Evolutionary conservation across 1,284 basidiomycete species (phyloP), one percentile per base, ranked within the genome.

Genomic region (Mycosarcoma maydis): DNA sequence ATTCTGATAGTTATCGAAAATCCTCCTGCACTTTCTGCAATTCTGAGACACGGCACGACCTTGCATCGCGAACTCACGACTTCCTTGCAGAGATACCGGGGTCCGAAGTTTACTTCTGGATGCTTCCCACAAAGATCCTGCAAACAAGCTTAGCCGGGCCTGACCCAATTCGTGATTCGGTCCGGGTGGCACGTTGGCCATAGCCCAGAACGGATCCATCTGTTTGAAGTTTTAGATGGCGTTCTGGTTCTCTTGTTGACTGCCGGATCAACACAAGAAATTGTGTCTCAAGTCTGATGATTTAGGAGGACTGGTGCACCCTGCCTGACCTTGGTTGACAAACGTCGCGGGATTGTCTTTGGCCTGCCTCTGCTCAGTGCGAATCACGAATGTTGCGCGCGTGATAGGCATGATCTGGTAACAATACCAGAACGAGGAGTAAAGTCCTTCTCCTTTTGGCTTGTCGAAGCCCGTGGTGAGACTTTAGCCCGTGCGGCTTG

Each of bases 31-130:
- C n/a, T n/a, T 34, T 16, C 32, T 9, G n/a, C 36, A 37, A 37
- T 20, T 37, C 36, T 37, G 36, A 37, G 36, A 37, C 36, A 37
- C n/a, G 19, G 6, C 1, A 6, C 6, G 17, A 19, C 6, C 6
- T 37, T 13, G n/a, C 13, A 6, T 14, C 17, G 17, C 7, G 14
- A 37, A 20, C 17, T 19, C 6, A n/a, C n/a, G n/a, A n/a, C n/a
- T n/a, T n/a, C 17, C 23, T 20, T 43, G 41, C 27, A 27, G 13
- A 34, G 5, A 32, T 36, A n/a, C 43, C 32, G 32, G 33, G n/a
- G 34, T 46, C 34, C 34, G 34, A 26, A 29, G 3, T 6, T 20
- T 17, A 13, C 26, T 36, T 37, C 44, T 46, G 44, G 44, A 37
- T 37, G 24, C 10, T 14, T n/a, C 7, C 8, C 3, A 9, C 3